A percentile compares a stretch with the other conserved stretches of the same genome.
These are phyloP conservation scores for Termitomyces sp. DNA, from an alignment of 1,284 basidiomycete genomes.

Conservation along the genomic window DNA sequence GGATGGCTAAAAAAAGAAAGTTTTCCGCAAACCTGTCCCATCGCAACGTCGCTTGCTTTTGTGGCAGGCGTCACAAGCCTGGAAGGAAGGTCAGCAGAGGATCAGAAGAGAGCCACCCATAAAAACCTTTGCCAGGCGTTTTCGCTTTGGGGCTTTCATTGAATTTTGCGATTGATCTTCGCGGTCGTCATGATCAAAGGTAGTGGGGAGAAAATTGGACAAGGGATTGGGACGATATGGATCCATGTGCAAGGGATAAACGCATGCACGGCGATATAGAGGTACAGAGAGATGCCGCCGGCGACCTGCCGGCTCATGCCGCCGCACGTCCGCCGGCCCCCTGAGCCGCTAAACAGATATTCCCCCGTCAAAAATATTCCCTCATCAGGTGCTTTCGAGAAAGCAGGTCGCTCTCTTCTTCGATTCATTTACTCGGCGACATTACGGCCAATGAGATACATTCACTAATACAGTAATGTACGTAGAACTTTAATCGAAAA, in stretches of 20 bases:
- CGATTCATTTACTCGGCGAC: not conserved
- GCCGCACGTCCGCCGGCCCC: slow-evolving; percentile 28
- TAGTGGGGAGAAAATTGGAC: slow-evolving; percentile 19
- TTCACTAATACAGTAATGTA: slow-evolving; percentile 10
- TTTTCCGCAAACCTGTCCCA: slow-evolving; percentile 56
- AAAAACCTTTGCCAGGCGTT: slow-evolving; percentile 63
- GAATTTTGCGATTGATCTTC: slow-evolving; percentile 23
- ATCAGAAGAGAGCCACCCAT: slow-evolving; percentile 8
- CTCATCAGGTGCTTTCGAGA: not conserved
- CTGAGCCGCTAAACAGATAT: not conserved
- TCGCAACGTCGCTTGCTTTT: slow-evolving; percentile 80
- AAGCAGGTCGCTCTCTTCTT: not conserved
- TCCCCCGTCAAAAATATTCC: not conserved
- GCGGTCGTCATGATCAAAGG: slow-evolving; percentile 28
- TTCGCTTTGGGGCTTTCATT: slow-evolving; percentile 58
- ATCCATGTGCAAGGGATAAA: slow-evolving; percentile 24
- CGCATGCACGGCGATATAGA: slow-evolving; percentile 22
- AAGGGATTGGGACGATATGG: slow-evolving; percentile 17
- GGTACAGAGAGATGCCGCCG: slow-evolving; percentile 20
- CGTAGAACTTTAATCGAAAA: slow-evolving; percentile 72
- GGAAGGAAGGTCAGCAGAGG: slow-evolving; percentile 16
- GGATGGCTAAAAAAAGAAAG: slow-evolving; percentile 4
- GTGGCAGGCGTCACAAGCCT: slow-evolving; percentile 81
- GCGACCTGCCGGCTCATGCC: slow-evolving; percentile 19
- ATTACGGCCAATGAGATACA: not conserved